phyloP scores from a whole-genome alignment of 805 yeast genomes.

The Metschnikowia sp. region DNA sequence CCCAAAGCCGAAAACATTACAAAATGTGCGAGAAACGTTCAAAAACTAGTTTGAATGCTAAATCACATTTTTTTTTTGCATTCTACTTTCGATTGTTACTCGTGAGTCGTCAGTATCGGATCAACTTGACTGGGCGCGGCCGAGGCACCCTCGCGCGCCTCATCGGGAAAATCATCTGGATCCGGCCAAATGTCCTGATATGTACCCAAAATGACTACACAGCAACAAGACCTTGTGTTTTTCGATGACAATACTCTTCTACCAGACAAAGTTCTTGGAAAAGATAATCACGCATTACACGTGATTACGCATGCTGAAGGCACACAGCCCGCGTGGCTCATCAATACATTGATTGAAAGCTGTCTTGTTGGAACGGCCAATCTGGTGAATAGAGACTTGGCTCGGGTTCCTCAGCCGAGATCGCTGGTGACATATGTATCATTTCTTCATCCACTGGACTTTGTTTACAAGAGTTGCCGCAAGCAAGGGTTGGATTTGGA shows the following conservation, averaged over 20 bases:
- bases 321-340: constrained; percentile 64
- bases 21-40: too few species aligned
- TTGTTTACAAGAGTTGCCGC: constrained; percentile 32
- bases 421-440: constrained; percentile 35
- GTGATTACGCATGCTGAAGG: constrained; percentile 40
- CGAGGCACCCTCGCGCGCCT: too few species aligned
- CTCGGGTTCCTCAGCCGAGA: constrained; percentile 14
- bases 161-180: too few species aligned
- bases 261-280: constrained; percentile 21
- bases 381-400: constrained; percentile 34
- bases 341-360: constrained; percentile 52
- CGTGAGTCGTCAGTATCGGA: too few species aligned
- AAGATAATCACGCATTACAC: constrained; percentile 19
- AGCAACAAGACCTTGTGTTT: constrained; percentile 56
- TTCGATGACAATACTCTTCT: constrained; percentile 50
- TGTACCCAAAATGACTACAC: constrained; percentile 23
- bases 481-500: constrained; percentile 38
- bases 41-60: too few species aligned
- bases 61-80: too few species aligned
- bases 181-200: too few species aligned
- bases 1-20: too few species aligned
- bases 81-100: too few species aligned
- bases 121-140: too few species aligned
- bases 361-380: constrained; percentile 45
- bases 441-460: constrained; percentile 32